phyloP scores from a whole-genome alignment of 1,284 basidiomycete species.

The Puccinia polysora region DNA sequence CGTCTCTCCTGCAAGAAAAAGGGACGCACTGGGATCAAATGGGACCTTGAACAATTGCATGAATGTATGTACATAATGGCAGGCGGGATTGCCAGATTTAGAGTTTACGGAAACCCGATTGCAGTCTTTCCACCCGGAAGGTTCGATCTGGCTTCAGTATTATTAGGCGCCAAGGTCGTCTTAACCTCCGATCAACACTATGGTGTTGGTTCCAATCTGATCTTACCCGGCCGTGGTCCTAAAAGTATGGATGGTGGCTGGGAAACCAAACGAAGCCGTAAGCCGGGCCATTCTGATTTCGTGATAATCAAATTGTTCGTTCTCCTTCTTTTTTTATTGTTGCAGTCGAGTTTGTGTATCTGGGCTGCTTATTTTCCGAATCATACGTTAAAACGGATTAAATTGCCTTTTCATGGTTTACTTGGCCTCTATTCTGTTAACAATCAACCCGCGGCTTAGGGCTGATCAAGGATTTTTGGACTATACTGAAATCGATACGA shows the following conservation, averaged over 20 bases:
- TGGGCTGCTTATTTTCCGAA: slow-evolving; percentile 8
- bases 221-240: slow-evolving; percentile 77
- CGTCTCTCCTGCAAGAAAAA: slow-evolving; percentile 69
- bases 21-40: slow-evolving; percentile 70
- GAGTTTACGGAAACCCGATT: slow-evolving; percentile 57
- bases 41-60: slow-evolving; percentile 71
- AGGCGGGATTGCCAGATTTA: slow-evolving; percentile 65
- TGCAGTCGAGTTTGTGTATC: background rate
- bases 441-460: background rate
- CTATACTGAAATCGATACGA: slow-evolving; percentile 83
- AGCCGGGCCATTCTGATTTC: slow-evolving; percentile 79
- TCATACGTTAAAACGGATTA: too few species aligned
- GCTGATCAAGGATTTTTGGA: slow-evolving; percentile 59
- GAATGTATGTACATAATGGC: slow-evolving; percentile 79
- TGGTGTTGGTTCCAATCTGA: slow-evolving; percentile 81
- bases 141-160: slow-evolving; percentile 84
- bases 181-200: slow-evolving; percentile 78
- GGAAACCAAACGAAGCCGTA: slow-evolving; percentile 88
- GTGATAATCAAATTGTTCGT: slow-evolving; percentile 79
- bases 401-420: background rate
- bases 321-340: slow-evolving; percentile 12
- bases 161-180: slow-evolving; percentile 78
- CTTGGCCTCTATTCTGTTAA: slow-evolving; percentile 65
- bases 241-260: slow-evolving; percentile 85
- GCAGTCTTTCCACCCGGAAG: slow-evolving; percentile 47